Evolutionary conservation across 1,284 basidiomycete species (phyloP).

Genomic region (Trichosporon sp.): DNA sequence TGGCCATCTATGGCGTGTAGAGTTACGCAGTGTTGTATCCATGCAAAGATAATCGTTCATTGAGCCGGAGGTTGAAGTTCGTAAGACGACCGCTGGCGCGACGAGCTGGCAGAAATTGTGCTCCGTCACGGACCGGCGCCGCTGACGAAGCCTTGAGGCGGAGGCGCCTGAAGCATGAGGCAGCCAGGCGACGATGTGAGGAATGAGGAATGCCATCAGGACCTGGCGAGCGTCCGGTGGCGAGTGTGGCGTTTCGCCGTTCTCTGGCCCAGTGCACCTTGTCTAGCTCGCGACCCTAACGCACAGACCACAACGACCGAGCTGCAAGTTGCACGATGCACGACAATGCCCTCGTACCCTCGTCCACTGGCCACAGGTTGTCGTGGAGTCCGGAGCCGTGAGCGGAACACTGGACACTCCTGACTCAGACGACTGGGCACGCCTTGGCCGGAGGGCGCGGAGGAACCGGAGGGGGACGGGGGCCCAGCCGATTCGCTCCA

Average conservation of each 20-base stretch:
- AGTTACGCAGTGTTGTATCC: conserved; percentile 18
- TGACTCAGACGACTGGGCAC: too few relatives aligned
- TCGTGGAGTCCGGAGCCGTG: not conserved
- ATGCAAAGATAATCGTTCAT: not conserved
- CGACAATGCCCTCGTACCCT: not conserved
- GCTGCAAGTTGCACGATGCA: not conserved
- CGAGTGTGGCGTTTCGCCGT: conserved; percentile 7
- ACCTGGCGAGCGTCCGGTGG: not conserved
- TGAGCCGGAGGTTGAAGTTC: too few relatives aligned
- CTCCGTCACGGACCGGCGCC: not conserved
- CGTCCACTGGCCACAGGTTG: not conserved
- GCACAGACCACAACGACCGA: conserved; percentile 6
- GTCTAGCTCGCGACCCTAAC: not conserved
- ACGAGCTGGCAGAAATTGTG: not conserved
- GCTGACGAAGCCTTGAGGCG: not conserved
- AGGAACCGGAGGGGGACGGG: not conserved
- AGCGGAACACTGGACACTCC: not conserved
- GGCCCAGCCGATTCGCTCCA: not conserved
- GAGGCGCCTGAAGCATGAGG: too few relatives aligned
- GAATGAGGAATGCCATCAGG: not conserved
- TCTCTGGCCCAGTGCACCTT: not conserved
- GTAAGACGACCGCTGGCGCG: not conserved
- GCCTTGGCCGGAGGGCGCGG: too few relatives aligned
- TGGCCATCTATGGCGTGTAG: conserved; percentile 74
- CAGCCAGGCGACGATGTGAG: not conserved